These are phyloP conservation scores for Backusella luteola DNA, from an alignment of 192 early-diverging fungal genomes.

Conservation along the genomic window DNA sequence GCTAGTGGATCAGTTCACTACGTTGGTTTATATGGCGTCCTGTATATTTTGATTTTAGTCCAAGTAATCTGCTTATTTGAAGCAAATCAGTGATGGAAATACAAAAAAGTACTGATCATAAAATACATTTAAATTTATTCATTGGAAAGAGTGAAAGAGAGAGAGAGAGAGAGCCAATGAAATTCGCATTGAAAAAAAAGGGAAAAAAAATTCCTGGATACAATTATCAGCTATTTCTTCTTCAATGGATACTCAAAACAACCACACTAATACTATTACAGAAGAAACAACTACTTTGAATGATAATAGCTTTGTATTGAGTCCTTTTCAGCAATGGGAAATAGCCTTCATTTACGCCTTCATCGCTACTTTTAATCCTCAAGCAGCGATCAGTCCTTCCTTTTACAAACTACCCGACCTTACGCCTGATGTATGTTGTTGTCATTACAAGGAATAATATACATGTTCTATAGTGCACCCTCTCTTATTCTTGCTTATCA, in stretches of 20 bases:
- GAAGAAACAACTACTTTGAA: not conserved
- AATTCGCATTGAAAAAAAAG: not conserved
- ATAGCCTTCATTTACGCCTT: slow-evolving; percentile 32
- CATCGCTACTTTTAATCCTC: slow-evolving; percentile 11
- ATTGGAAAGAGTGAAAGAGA: not conserved
- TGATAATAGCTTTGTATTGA: not conserved
- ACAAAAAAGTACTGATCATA: not conserved
- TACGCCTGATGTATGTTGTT: slow-evolving; percentile 18
- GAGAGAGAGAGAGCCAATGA: not conserved
- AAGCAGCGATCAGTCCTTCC: not conserved
- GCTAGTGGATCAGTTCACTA: too few relatives aligned
- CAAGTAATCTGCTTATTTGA: too few relatives aligned
- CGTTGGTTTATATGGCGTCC: too few relatives aligned
- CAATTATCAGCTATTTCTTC: not conserved
- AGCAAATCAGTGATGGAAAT: too few relatives aligned
- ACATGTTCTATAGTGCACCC: not conserved
- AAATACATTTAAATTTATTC: not conserved
- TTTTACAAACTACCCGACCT: slow-evolving; percentile 10
- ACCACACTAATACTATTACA: not conserved
- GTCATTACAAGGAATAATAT: not conserved
- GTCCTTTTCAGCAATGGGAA: slow-evolving; percentile 22
- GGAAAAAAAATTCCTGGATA: not conserved
- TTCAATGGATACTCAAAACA: not conserved
- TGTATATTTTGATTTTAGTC: too few relatives aligned
- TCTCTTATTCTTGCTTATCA: not conserved